Conservation (phyloP, 2,329 filamentous ascomycete genomes). For the Ascocoryne sarcoides region DNA sequence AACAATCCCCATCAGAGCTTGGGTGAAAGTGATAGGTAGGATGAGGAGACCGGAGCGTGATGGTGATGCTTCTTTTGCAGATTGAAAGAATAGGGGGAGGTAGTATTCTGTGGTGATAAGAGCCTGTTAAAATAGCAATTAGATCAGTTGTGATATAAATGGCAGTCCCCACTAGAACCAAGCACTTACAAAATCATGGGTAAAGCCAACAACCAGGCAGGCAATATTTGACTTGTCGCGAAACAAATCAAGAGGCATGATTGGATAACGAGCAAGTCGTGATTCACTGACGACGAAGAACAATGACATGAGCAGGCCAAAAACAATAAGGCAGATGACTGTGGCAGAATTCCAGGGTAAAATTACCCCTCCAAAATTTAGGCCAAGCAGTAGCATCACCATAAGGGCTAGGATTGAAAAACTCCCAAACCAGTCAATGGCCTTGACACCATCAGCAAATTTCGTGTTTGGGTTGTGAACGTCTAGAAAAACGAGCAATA, state of each 20-base stretch:
- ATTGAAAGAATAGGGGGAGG: conserved; percentile 65
- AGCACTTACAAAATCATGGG: conserved; percentile 48
- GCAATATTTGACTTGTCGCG: conserved; percentile 55
- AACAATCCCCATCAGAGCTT: conserved; percentile 25
- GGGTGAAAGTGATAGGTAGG: neutral
- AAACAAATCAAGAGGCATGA: conserved; percentile 70
- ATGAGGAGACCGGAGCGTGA: conserved; percentile 68
- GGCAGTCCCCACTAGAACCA: conserved; percentile 3
- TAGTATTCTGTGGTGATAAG: conserved; percentile 40
- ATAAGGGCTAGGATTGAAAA: conserved; percentile 60
- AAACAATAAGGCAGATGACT: conserved; percentile 69
- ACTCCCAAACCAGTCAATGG: conserved; percentile 50
- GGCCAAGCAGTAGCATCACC: conserved; percentile 73
- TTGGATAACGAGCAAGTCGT: conserved; percentile 61
- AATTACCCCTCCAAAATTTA: conserved; percentile 69
- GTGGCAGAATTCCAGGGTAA: conserved; percentile 63
- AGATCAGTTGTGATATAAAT: no score
- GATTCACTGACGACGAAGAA: conserved; percentile 61
- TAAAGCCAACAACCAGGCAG: conserved; percentile 56
- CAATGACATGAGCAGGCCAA: conserved; percentile 51
- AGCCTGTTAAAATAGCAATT: neutral
- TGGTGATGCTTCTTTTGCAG: conserved; percentile 58
- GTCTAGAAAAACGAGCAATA: conserved; percentile 52
- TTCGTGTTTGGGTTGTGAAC: conserved; percentile 52
- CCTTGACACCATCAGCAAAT: conserved; percentile 48